Conservation (phyloP, 2,329 filamentous ascomycete genomes). For the Neurospora crassa region DNA sequence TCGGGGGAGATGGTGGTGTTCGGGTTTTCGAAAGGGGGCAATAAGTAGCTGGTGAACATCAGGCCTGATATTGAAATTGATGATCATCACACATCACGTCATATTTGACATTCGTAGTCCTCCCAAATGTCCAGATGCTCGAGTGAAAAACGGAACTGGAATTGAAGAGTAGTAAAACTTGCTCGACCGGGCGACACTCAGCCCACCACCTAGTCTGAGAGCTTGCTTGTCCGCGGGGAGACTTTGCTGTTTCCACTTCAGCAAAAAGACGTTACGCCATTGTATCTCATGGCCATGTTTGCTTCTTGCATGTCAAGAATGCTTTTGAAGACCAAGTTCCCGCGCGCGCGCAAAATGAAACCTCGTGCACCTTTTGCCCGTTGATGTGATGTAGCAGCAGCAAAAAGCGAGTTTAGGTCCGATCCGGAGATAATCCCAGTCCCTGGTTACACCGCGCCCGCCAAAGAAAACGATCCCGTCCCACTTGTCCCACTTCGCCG, state of each 20-base stretch:
- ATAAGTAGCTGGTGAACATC: conserved; percentile 19
- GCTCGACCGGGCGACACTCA: background rate
- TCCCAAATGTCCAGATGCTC: background rate
- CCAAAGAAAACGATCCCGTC: conserved; percentile 17
- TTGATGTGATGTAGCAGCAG: conserved; percentile 18
- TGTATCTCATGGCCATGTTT: conserved; percentile 18
- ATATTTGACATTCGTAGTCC: background rate
- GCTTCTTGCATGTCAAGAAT: conserved; percentile 15
- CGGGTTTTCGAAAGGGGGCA: conserved; percentile 79
- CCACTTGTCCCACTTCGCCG: conserved; percentile 10
- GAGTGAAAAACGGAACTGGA: background rate
- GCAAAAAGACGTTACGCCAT: conserved; percentile 17
- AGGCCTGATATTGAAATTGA: background rate
- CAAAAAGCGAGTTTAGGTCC: conserved; percentile 17
- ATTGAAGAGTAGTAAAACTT: background rate
- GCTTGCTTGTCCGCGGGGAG: conserved; percentile 4
- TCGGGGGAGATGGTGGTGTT: conserved; percentile 68
- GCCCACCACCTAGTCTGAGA: background rate
- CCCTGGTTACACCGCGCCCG: conserved; percentile 18
- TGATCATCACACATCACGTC: background rate
- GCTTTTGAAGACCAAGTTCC: conserved; percentile 17
- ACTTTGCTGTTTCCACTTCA: background rate
- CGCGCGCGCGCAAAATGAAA: conserved; percentile 16
- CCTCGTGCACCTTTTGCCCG: conserved; percentile 12
- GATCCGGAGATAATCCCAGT: conserved; percentile 16